phyloP scores from a whole-genome alignment of 495 filamentous ascomycete genomes.

The Penicillium waksmanii region DNA sequence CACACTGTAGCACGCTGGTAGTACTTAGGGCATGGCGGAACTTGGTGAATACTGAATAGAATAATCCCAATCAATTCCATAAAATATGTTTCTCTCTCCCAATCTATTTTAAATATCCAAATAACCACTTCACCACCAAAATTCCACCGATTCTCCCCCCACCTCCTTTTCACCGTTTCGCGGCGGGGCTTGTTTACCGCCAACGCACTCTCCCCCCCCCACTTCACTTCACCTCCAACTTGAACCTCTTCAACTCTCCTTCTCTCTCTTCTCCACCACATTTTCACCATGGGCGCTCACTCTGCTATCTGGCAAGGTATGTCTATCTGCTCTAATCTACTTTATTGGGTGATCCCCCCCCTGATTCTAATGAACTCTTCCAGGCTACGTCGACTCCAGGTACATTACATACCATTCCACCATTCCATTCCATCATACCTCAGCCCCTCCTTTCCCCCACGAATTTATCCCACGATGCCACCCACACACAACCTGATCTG shows the following conservation, averaged over 20 bases:
- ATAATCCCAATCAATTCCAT: too few relatives aligned
- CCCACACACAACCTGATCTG: not conserved
- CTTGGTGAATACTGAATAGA: too few relatives aligned
- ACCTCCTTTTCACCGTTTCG: not conserved
- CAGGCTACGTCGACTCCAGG: conserved; percentile 72
- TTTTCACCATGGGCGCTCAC: conserved; percentile 43
- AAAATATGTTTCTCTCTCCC: too few relatives aligned
- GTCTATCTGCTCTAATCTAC: conserved; percentile 13
- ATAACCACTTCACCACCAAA: too few relatives aligned
- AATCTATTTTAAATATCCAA: too few relatives aligned
- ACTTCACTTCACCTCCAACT: conserved; percentile 31
- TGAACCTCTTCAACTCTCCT: conserved; percentile 22
- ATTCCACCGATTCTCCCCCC: too few relatives aligned
- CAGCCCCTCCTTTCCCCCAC: not conserved
- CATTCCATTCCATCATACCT: conserved; percentile 4
- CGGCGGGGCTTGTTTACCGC: conserved; percentile 32
- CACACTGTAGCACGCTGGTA: too few relatives aligned
- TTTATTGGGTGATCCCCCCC: not conserved
- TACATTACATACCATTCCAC: conserved; percentile 37
- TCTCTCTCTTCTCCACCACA: conserved; percentile 16
- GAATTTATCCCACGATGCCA: not conserved
- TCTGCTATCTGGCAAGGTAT: conserved; percentile 62
- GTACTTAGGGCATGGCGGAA: too few relatives aligned
- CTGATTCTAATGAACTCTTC: conserved; percentile 14
- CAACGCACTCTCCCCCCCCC: conserved; percentile 33